Percentiles rank a stretch among this genome's conserved stretches.
phyloP scores from a whole-genome alignment of 2,329 filamentous ascomycete species.

The Stagonosporopsis tanaceti region DNA sequence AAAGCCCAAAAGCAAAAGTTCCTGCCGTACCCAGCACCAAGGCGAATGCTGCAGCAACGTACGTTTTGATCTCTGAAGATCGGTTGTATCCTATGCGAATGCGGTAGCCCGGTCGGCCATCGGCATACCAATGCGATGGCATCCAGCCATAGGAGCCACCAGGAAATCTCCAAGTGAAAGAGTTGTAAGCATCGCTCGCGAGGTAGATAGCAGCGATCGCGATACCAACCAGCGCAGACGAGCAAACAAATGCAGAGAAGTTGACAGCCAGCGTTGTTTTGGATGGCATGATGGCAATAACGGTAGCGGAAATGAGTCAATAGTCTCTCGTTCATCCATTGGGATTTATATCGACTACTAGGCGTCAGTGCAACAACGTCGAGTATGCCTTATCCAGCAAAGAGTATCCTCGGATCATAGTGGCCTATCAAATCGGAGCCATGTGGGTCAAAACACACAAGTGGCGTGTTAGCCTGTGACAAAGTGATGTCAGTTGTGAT shows the following conservation, averaged over 20 bases:
- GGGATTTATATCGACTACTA: neutral
- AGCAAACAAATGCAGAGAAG: constrained; percentile 1
- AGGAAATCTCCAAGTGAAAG: neutral
- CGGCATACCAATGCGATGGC: neutral
- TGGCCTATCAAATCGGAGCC: no score
- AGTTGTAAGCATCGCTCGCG: constrained; percentile 3
- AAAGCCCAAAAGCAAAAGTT: neutral
- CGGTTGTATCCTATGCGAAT: constrained; percentile 1
- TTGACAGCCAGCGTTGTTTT: neutral
- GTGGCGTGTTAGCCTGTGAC: no score
- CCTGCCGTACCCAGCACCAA: neutral
- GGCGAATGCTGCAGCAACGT: constrained; percentile 1
- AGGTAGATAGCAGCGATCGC: constrained; percentile 1
- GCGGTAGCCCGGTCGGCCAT: neutral
- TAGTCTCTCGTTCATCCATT: neutral
- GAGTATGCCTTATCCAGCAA: no score
- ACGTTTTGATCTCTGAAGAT: constrained; percentile 10
- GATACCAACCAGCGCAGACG: neutral
- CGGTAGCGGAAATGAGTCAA: neutral
- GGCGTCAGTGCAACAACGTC: neutral
- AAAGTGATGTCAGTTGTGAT: no score
- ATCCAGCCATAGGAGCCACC: neutral
- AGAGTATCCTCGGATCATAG: no score
- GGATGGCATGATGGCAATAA: neutral
- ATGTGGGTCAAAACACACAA: no score